Percentiles rank a stretch among this genome's conserved stretches.
These are phyloP conservation scores for Globisporangium echinulatum DNA, from an alignment of 352 stramenopile genomes.

Conservation along the genomic window DNA sequence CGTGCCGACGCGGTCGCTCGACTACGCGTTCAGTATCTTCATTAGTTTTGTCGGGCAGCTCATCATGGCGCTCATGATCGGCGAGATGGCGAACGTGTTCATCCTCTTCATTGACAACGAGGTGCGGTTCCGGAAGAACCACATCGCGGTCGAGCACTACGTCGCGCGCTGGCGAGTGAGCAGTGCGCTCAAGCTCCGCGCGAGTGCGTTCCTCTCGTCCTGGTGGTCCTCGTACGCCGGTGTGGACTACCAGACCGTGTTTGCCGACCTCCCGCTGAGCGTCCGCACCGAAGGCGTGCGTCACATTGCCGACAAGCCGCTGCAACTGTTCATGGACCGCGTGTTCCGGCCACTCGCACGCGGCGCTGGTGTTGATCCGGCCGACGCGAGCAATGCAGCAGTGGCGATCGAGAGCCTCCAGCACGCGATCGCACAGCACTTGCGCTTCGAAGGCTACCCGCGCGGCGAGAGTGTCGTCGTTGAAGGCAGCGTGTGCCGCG, in stretches of 20 bases:
- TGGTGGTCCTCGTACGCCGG: conserved; percentile 57
- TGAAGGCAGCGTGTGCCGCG: conserved; percentile 48
- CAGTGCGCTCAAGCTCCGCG: conserved; percentile 24
- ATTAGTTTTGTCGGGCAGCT: conserved; percentile 52
- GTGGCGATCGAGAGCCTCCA: conserved; percentile 15
- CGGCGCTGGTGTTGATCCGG: neutral
- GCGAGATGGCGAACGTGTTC: conserved; percentile 59
- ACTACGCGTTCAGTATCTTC: conserved; percentile 44
- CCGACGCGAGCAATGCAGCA: conserved; percentile 3
- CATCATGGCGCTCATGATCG: conserved; percentile 74
- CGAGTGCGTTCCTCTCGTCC: conserved; percentile 37
- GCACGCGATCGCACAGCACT: conserved; percentile 32
- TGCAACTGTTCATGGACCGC: conserved; percentile 30
- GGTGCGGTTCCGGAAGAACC: conserved; percentile 66
- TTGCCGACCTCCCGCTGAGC: conserved; percentile 38
- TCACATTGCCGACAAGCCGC: conserved; percentile 34
- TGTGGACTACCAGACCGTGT: conserved; percentile 51
- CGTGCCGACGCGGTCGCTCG: conserved; percentile 26
- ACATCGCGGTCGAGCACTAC: conserved; percentile 50
- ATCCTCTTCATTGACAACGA: conserved; percentile 57
- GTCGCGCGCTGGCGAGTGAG: conserved; percentile 37
- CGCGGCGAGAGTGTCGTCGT: conserved; percentile 49
- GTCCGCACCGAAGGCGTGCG: conserved; percentile 45
- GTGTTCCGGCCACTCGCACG: conserved; percentile 33
- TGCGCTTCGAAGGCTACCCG: conserved; percentile 62